These are phyloP conservation scores for Chlamydomonas sp. DNA, from an alignment of 139 green algal genomes.

Conservation along the genomic window DNA sequence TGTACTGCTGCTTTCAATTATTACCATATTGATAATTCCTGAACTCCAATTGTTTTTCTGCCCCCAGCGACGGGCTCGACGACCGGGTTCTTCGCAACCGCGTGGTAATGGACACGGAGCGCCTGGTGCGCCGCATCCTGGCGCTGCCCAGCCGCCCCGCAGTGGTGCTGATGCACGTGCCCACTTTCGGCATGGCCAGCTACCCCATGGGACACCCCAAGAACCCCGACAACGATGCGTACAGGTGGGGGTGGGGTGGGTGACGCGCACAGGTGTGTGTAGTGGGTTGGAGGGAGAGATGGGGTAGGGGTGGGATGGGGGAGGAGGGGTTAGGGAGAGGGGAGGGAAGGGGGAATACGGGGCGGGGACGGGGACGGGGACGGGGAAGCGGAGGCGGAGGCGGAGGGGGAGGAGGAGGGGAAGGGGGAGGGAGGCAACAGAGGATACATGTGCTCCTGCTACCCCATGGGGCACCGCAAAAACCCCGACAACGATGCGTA, in stretches of 20 bases:
- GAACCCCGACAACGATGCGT: not conserved
- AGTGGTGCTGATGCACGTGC: conserved; percentile 2
- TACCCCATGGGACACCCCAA: conserved; percentile 9
- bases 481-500: not conserved
- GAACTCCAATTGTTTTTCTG: too few relatives aligned
- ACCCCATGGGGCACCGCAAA: conserved; percentile 3
- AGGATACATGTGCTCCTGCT: not conserved
- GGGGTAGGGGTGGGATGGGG: not conserved
- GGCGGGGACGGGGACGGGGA: too few relatives aligned
- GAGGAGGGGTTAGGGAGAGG: not conserved
- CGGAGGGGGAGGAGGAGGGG: too few relatives aligned
- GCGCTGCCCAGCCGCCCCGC: conserved; percentile 14
- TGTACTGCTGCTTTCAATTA: too few relatives aligned
- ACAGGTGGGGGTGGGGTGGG: not conserved
- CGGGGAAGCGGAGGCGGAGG: too few relatives aligned
- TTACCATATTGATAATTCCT: too few relatives aligned
- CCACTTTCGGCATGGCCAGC: not conserved
- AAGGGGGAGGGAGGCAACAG: too few relatives aligned
- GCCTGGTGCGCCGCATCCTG: conserved; percentile 5
- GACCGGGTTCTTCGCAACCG: not conserved
- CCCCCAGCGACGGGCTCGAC: too few relatives aligned
- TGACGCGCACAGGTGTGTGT: not conserved
- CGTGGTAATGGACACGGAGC: conserved; percentile 9
- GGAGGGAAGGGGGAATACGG: not conserved
- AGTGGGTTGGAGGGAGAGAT: not conserved